Conservation (phyloP, 202 grass and related monocot species). For the Alloteropsis angusta region DNA sequence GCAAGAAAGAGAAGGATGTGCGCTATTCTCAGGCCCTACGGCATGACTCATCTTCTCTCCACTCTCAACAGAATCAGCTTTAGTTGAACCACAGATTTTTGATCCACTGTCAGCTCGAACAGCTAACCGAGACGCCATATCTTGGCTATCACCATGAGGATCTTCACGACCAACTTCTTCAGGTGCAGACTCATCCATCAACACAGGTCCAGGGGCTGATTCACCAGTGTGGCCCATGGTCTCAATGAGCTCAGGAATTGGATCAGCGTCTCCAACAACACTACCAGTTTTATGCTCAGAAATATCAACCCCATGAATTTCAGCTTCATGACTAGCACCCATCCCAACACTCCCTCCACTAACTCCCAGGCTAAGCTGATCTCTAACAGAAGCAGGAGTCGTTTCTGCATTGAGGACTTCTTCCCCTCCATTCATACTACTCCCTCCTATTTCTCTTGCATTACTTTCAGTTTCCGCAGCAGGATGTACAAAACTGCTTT, state of each 20-base stretch:
- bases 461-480: conserved; percentile 72
- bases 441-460: conserved; percentile 80
- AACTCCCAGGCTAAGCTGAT: conserved; percentile 82
- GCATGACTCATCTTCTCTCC: conserved; percentile 68
- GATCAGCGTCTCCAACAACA: conserved; percentile 78
- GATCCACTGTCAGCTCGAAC: conserved; percentile 83
- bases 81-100: conserved; percentile 76
- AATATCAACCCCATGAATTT: conserved; percentile 87
- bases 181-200: conserved; percentile 80
- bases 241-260: conserved; percentile 71
- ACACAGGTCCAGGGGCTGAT: conserved; percentile 68
- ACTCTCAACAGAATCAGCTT: conserved; percentile 86
- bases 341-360: conserved; percentile 97
- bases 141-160: conserved; percentile 89
- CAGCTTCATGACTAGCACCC: conserved; percentile 95
- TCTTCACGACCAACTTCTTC: conserved; percentile 57
- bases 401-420: conserved; percentile 95
- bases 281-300: conserved; percentile 84
- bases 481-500: conserved; percentile 77
- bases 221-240: conserved; percentile 86
- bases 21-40: conserved; percentile 47
- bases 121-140: conserved; percentile 72
- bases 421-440: conserved; percentile 90
- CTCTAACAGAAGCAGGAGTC: conserved; percentile 58
- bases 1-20: conserved; percentile 88